Base-by-base conservation (phyloP, 495 filamentous ascomycete species). In the Aspergillus homomorphus region DNA sequence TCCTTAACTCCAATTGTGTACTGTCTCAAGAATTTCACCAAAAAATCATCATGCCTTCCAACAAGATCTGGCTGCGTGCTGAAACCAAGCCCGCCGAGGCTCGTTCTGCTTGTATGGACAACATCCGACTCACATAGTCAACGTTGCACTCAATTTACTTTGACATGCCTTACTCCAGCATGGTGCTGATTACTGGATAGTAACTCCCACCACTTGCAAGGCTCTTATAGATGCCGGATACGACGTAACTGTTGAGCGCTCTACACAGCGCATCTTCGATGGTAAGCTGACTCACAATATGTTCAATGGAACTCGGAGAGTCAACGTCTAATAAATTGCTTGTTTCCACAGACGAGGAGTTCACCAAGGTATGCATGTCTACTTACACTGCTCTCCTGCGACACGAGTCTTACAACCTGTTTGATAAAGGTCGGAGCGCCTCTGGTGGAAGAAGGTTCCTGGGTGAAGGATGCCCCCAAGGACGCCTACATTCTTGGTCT, bases 401-500 rank as follows among this genome's bases (percentile, higher is more conserved):
- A 19, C 19, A 7, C 38, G 42, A 22, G 41, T 50, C 49, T 50
- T 45, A 54, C 38, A 51, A 30, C 61, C 20, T 1, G 6, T n/a
- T 60, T 48, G 15, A 5, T 54, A 62, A 57, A 78, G 76, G 62
- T 85, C 19, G 92, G 91, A 28, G 88, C 86, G 23, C 86, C 77
- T 4, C 77, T 97, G n/a, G 89, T 96, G 5, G 84, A 86, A 16
- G 87, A 90, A 65, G 87, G 89, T 26, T 90, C 84, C 48, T 98
- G 94, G 93, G 79, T 78, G 43, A 76, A 73, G 64, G 77, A 81
- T 67, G 89, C 86, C 0, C 91, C 94, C 21, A 77, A 80, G 61
- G 84, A 91, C 57, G 84, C 92, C 66, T 90, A 91, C 66, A 90
- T 96, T 64, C 80, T 97, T 59, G 93, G 94, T 41, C 80, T 98